phyloP scores from a whole-genome alignment of 257 asterid species.

The Forsythia suspensa region DNA sequence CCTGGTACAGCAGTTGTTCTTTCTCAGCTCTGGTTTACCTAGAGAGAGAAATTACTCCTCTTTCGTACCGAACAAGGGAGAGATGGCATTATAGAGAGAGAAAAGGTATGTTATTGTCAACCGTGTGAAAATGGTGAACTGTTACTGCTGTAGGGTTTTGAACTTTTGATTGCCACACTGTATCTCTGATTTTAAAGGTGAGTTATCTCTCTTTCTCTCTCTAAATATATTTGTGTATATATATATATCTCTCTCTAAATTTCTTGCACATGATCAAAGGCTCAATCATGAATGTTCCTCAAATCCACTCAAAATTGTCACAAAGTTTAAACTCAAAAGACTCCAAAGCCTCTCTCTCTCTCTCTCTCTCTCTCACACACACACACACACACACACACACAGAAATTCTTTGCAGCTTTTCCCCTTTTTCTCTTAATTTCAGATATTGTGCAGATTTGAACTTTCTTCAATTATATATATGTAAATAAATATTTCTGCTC shows the following conservation, averaged over 20 bases:
- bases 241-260: neutral
- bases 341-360: conserved; percentile 24
- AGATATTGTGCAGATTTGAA: conserved; percentile 17
- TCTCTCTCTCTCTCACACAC: conserved; percentile 18
- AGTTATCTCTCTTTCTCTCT: conserved; percentile 1
- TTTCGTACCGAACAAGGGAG: too few species aligned
- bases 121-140: neutral
- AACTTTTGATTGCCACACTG: conserved; percentile 22
- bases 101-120: neutral
- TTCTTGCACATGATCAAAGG: conserved; percentile 1
- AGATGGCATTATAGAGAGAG: conserved; percentile 34
- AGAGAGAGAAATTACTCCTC: too few species aligned
- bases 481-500: too few species aligned
- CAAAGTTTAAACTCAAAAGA: conserved; percentile 27
- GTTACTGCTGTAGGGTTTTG: conserved; percentile 33
- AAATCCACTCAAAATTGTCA: conserved; percentile 34
- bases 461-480: neutral
- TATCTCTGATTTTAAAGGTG: conserved; percentile 27
- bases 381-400: too few species aligned
- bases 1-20: conserved; percentile 29
- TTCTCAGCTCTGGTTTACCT: too few species aligned
- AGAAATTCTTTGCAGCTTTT: neutral
- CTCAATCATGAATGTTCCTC: conserved; percentile 28
- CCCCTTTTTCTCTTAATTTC: conserved; percentile 30
- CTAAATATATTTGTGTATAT: too few species aligned